Base-by-base conservation (phyloP, 2,329 filamentous ascomycete genomes). In the Immersiporthe knoxdaviesiana region DNA sequence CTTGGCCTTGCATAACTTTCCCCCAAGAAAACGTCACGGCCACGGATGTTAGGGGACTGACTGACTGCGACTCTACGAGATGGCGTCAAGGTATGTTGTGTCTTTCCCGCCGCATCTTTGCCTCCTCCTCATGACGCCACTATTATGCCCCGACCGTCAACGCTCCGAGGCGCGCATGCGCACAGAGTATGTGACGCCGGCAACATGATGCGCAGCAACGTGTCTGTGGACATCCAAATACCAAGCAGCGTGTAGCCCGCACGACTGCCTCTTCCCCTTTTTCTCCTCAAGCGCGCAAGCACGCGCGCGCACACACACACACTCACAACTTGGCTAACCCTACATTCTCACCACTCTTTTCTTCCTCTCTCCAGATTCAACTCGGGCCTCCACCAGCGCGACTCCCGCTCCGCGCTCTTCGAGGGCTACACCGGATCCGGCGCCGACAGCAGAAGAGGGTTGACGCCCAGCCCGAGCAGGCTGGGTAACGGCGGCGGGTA, bases 331-430 rank as follows among this genome's bases (percentile, higher is more conserved):
- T 35, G 10, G 32, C 27, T 24, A 7, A n/a, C 47, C 47, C 32
- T 21, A 35, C 30, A 37, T 47, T 58, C 32, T 41, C 24, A 30
- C 64, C 63, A 39, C 44, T 35, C 37, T 27, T 54, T 6, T 47
- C 58, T n/a, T 27, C 47, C 5, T 47, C 58, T n/a, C 37, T 56
- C 41, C 56, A 66, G 66, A 70, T 67, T 66, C 47, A 70, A 67
- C 75, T 90, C 89, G 62, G 86, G 85, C 73, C 87, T 93, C 72
- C 91, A 93, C 79, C 91, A 93, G 83, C 87, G 91, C 82, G 85
- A 92, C 82, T 86, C 88, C 76, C 84, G 91, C 76, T 90, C 88
- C 77, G 89, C 90, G 73, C 88, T 94, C 72, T 94, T 94, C 81
- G 90, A 91, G 74, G 89, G 90, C 74, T 94, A 93, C 80, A 88